These are phyloP conservation scores for Chimonanthus praecox DNA, from an alignment of 164 flowering plant species.

Conservation along the genomic window DNA sequence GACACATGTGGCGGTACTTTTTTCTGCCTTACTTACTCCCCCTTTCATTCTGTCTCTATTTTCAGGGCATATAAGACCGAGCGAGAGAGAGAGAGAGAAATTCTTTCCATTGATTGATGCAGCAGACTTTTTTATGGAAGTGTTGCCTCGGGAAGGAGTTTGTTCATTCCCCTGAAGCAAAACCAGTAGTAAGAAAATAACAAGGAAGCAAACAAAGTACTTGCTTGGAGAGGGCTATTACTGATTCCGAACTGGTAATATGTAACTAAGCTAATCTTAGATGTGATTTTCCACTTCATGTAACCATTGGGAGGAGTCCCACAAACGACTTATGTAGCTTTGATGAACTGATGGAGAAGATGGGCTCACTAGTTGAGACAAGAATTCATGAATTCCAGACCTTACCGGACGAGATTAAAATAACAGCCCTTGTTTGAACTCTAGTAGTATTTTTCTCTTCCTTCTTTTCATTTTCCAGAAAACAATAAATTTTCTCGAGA, in stretches of 20 bases:
- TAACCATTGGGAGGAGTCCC: background rate
- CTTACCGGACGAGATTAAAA: background rate
- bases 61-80: background rate
- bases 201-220: constrained; percentile 29
- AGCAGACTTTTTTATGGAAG: constrained; percentile 19
- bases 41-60: constrained; percentile 1
- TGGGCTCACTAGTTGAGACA: background rate
- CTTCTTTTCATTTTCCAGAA: too few relatives aligned
- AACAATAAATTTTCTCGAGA: background rate
- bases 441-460: background rate
- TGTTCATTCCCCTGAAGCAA: constrained; percentile 21
- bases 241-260: background rate
- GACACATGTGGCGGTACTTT: too few relatives aligned
- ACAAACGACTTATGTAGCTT: background rate
- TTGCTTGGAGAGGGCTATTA: background rate
- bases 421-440: background rate
- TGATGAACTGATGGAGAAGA: background rate
- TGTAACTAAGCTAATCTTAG: background rate
- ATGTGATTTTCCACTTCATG: background rate
- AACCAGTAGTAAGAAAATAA: background rate
- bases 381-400: background rate
- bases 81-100: too few relatives aligned
- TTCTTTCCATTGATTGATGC: too few relatives aligned
- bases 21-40: too few relatives aligned
- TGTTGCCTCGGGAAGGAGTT: constrained; percentile 53